Percentiles rank a stretch among this genome's conserved stretches.
These are phyloP conservation scores for Boletus reticuloceps DNA, from an alignment of 768 basidiomycete genomes.

Conservation along the genomic window DNA sequence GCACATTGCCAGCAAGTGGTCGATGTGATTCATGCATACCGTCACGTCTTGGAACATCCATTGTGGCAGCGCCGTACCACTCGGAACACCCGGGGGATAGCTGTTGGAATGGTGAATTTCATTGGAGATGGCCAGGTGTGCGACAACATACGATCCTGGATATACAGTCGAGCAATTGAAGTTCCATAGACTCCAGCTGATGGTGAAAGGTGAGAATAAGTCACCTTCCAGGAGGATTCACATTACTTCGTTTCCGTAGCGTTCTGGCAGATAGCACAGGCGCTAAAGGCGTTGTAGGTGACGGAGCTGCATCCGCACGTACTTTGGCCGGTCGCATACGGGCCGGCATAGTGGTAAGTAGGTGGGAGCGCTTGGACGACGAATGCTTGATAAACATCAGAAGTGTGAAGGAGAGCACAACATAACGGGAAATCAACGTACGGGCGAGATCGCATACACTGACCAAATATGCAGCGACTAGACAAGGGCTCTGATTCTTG, in stretches of 20 bases:
- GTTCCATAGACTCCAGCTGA: slow-evolving; percentile 52
- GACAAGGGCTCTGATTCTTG: slow-evolving; percentile 44
- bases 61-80: slow-evolving; percentile 47
- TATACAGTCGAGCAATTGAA: slow-evolving; percentile 43
- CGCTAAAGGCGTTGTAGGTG: slow-evolving; percentile 52
- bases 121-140: background rate
- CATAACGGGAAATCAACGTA: slow-evolving; percentile 25
- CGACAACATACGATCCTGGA: slow-evolving; percentile 17
- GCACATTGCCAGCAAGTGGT: background rate
- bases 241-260: slow-evolving; percentile 35
- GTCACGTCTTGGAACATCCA: slow-evolving; percentile 62
- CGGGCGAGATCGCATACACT: slow-evolving; percentile 41
- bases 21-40: slow-evolving; percentile 27
- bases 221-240: background rate
- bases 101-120: slow-evolving; percentile 23
- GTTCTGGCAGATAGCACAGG: slow-evolving; percentile 56
- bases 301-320: slow-evolving; percentile 55
- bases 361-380: too few species aligned
- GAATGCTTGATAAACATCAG: too few species aligned
- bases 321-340: slow-evolving; percentile 28
- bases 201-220: background rate
- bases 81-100: slow-evolving; percentile 46
- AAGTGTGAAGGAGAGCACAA: slow-evolving; percentile 3
- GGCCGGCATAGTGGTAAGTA: too few species aligned
- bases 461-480: slow-evolving; percentile 43